These are phyloP conservation scores for Hypoxylon sp. DNA, from an alignment of 2,329 filamentous ascomycete species.

Conservation along the genomic window DNA sequence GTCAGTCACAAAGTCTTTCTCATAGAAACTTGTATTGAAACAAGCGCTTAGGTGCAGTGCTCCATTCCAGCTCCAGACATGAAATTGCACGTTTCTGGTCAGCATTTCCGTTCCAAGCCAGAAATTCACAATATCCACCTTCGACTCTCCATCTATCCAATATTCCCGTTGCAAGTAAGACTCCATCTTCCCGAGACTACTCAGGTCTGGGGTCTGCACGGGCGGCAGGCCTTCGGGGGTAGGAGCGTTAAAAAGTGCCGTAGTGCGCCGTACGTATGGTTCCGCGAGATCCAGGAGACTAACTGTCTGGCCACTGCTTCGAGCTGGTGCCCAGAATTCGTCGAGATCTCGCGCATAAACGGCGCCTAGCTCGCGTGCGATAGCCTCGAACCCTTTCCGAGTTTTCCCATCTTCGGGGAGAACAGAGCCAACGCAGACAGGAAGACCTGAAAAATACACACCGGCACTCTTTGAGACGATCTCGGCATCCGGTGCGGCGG, in stretches of 20 bases:
- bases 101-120: constrained; percentile 45
- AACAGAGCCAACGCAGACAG: constrained; percentile 40
- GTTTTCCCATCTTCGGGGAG: not conserved
- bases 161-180: constrained; percentile 34
- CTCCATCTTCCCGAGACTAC: constrained; percentile 44
- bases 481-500: constrained; percentile 12
- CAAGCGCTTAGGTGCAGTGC: constrained; percentile 28
- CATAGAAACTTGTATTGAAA: constrained; percentile 34
- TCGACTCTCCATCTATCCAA: not conserved
- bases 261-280: constrained; percentile 30
- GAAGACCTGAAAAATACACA: constrained; percentile 43
- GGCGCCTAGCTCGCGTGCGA: constrained; percentile 38
- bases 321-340: constrained; percentile 42
- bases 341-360: constrained; percentile 46
- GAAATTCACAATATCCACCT: constrained; percentile 27
- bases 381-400: constrained; percentile 34
- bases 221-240: constrained; percentile 29
- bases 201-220: constrained; percentile 43
- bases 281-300: constrained; percentile 34
- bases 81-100: constrained; percentile 40
- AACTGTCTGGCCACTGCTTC: constrained; percentile 37
- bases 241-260: constrained; percentile 28
- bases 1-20: constrained; percentile 14
- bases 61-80: constrained; percentile 44
- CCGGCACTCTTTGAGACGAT: constrained; percentile 19